These are phyloP conservation scores for Pichia sp. DNA, from an alignment of 1,139 yeast species.

Conservation along the genomic window DNA sequence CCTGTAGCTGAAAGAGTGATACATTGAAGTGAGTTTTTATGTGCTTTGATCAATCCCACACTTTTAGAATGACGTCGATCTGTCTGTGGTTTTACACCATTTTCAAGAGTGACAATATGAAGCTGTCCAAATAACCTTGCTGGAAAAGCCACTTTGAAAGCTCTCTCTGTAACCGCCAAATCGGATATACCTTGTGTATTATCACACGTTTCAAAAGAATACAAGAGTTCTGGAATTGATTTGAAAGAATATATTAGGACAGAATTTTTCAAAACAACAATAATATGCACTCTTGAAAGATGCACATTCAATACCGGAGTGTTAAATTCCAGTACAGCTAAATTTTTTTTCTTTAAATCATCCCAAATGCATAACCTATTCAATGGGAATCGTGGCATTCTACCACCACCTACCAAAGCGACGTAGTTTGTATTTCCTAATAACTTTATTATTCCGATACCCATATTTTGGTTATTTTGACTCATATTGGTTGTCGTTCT, in stretches of 20 bases:
- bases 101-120: slow-evolving; percentile 65
- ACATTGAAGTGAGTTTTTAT: slow-evolving; percentile 61
- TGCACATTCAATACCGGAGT: slow-evolving; percentile 68
- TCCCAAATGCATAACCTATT: slow-evolving; percentile 86
- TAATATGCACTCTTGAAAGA: slow-evolving; percentile 65
- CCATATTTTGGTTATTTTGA: slow-evolving; percentile 27
- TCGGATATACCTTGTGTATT: slow-evolving; percentile 69
- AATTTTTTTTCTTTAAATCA: slow-evolving; percentile 70
- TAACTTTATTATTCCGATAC: slow-evolving; percentile 75
- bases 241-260: slow-evolving; percentile 75
- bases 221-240: slow-evolving; percentile 65
- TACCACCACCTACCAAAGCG: slow-evolving; percentile 86
- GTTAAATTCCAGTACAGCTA: slow-evolving; percentile 68
- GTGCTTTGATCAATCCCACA: slow-evolving; percentile 76
- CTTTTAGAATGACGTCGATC: slow-evolving; percentile 47
- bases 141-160: slow-evolving; percentile 60
- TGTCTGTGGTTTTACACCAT: slow-evolving; percentile 28
- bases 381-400: slow-evolving; percentile 65
- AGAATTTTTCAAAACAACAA: slow-evolving; percentile 60
- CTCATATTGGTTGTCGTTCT: slow-evolving; percentile 38
- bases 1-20: slow-evolving; percentile 68
- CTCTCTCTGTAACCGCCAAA: slow-evolving; percentile 32
- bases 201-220: slow-evolving; percentile 63
- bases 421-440: slow-evolving; percentile 84
- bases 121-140: slow-evolving; percentile 65